Percentiles rank a stretch among this genome's conserved stretches.
Evolutionary conservation across 2,329 filamentous ascomycete genomes (phyloP).

Genomic region (Aaosphaeria arxii): DNA sequence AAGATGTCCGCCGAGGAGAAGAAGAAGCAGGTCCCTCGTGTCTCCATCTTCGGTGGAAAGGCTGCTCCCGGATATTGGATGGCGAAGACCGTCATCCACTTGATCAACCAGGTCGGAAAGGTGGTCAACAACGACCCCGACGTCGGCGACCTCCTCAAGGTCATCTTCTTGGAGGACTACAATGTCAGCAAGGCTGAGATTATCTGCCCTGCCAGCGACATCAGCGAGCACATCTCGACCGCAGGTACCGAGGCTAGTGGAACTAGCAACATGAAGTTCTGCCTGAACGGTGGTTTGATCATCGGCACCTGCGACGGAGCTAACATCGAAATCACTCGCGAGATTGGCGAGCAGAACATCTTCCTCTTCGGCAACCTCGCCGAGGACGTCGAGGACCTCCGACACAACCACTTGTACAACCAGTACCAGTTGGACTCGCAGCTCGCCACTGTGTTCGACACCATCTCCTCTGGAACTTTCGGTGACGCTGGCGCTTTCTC

Average conservation of each 20-base stretch:
- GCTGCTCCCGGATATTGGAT: conserved; percentile 99
- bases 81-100: conserved; percentile 97
- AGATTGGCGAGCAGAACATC: conserved; percentile 95
- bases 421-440: conserved; percentile 73
- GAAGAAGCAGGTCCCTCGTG: conserved; percentile 82
- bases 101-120: conserved; percentile 86
- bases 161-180: conserved; percentile 96
- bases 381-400: conserved; percentile 94
- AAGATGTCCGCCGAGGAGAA: conserved; percentile 76
- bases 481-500: conserved; percentile 75
- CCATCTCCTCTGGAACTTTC: conserved; percentile 77
- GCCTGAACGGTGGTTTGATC: conserved; percentile 92
- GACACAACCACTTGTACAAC: conserved; percentile 84
- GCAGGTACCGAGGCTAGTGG: conserved; percentile 87
- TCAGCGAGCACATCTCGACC: conserved; percentile 98
- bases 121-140: conserved; percentile 92
- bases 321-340: conserved; percentile 97
- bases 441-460: conserved; percentile 77
- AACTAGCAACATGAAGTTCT: conserved; percentile 99
- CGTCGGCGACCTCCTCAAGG: conserved; percentile 91
- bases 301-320: conserved; percentile 98
- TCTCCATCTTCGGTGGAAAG: conserved; percentile 97
- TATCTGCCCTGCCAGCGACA: conserved; percentile 88
- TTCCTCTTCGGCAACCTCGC: conserved; percentile 97
- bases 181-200: conserved; percentile 99